Base-by-base conservation (phyloP, 2,329 filamentous ascomycete genomes). In the Ophiosphaerella narmari region DNA sequence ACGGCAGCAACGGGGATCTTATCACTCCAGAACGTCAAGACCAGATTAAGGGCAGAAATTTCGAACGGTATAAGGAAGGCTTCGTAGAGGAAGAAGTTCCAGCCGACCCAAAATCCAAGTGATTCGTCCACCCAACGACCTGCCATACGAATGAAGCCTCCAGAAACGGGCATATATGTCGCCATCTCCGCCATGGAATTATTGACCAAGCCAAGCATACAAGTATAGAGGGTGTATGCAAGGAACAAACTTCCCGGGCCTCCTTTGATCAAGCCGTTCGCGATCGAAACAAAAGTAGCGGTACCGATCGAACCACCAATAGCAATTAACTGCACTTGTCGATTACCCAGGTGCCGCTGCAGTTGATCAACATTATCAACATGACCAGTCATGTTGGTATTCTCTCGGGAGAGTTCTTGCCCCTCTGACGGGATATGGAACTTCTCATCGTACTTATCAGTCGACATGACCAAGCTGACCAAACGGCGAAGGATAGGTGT, bases 121-220 rank as follows among this genome's bases (percentile, higher is more conserved):
- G 85, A 78, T n/a, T 87, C 84, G 66, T 88, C 85, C 7, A 84
- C 82, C 82, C 84, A 88, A 57, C 84, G 77, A 24, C 84, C 84
- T 4, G 84, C 84, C 62, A 87, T 77, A 52, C 85, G 83, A 56
- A 88, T 81, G 65, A 86, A 87, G 2, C 82, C 82, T 55, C 85
- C 84, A 36, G 78, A 80, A 39, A 88, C 79, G 21, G 86, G 85
- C 77, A 85, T 84, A 54, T 81, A 81, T 32, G 78, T 77, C 26
- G 76, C 80, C 85, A 88, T 87, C 67, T 88, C 85, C 6, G 85
- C 85, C 51, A 86, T 76, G 54, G 79, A 80, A 64, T 86, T 87
- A 77, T 86, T 87, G 65, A 87, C 81, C 39, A 85, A 73, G 18
- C 75, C 84, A 51, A 87, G 76, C 45, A 86, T 63, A 60, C 75